Evolutionary conservation across 345 rosid species (phyloP), one percentile per base, ranked within the genome.

Genomic region (Odontarrhena argentea): DNA sequence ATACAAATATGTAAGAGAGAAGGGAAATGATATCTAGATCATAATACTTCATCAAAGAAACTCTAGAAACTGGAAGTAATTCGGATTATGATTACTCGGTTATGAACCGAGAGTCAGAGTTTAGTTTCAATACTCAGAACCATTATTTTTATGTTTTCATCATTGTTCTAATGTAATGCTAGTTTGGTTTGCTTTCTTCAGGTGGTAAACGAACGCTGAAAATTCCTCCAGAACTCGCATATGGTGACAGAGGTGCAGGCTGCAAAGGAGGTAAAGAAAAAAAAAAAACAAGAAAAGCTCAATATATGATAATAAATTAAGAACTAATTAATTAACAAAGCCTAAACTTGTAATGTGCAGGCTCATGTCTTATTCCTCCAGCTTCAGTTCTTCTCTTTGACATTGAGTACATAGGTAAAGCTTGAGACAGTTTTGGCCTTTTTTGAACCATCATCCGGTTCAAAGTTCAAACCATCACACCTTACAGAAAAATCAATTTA

Each of bases 221-320:
- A 78, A 79, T 93, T 60, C 97, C 94, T 58, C 94, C 96, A 3
- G 90, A 77, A 41, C 86, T 90, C 1, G 98, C 84, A 4, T 93
- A 90, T 73, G 97, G 98, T 64, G 60, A 78, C 73, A 80, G 98
- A 80, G 97, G 97, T 3, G 97, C 98, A 3, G 94, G 98, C 6
- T 93, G 98, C 81, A 90, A 45, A 76, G 97, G 90, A 85, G 97
- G 98, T 89, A 71, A 60, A 58, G 24, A 2, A 1, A 55, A 63
- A 24, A 46, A n/a, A 34, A 18, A 32, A 13, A n/a, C 35, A 32
- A 32, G 32, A 28, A 28, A 28, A 28, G 32, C 32, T 28, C 2
- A 28, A 28, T 2, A 28, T 28, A 28, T 49, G 12, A 46, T 32
- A 14, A 18, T 15, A 40, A n/a, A n/a, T n/a, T n/a, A n/a, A n/a